A percentile compares a stretch with the other conserved stretches of the same genome.
Evolutionary conservation across 371 early-diverging fungal genomes (phyloP).

Genomic region (Haplosporangium sp.): DNA sequence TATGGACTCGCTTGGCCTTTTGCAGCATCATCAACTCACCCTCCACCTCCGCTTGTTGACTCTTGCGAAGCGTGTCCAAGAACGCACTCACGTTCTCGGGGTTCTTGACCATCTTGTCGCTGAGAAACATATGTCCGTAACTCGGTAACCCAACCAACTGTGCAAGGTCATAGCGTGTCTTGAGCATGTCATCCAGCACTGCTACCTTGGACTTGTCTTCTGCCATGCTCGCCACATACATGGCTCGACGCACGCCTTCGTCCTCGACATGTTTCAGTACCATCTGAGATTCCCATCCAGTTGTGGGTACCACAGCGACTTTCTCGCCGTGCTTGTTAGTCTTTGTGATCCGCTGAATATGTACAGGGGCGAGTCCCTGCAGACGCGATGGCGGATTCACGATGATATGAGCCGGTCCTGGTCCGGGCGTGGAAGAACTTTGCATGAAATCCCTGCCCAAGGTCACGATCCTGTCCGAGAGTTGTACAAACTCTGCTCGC

Average conservation of each 20-base stretch:
- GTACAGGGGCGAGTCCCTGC: slow-evolving; percentile 38
- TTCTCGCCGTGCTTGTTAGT: slow-evolving; percentile 42
- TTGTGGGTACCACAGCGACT: slow-evolving; percentile 63
- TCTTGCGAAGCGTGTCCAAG: slow-evolving; percentile 72
- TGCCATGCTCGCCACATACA: slow-evolving; percentile 82
- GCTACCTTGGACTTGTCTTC: slow-evolving; percentile 70
- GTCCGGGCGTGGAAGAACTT: slow-evolving; percentile 37
- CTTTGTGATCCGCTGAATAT: slow-evolving; percentile 43
- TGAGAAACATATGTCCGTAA: slow-evolving; percentile 85
- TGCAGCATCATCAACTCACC: slow-evolving; percentile 62
- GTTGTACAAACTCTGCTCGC: slow-evolving; percentile 78
- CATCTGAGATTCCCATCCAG: slow-evolving; percentile 66
- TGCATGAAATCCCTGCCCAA: slow-evolving; percentile 82
- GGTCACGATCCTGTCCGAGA: slow-evolving; percentile 85
- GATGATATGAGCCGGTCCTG: slow-evolving; percentile 46
- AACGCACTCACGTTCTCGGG: slow-evolving; percentile 91
- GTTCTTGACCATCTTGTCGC: slow-evolving; percentile 93
- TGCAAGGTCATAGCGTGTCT: slow-evolving; percentile 81
- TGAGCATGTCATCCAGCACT: slow-evolving; percentile 80
- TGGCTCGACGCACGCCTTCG: slow-evolving; percentile 71
- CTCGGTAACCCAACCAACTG: slow-evolving; percentile 79
- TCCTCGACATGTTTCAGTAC: slow-evolving; percentile 72
- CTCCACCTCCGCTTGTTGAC: slow-evolving; percentile 62
- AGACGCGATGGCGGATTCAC: slow-evolving; percentile 52
- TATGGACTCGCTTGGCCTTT: slow-evolving; percentile 57